These are phyloP conservation scores for Euphrasia confusa DNA, from an alignment of 257 asterid genomes.

Conservation along the genomic window DNA sequence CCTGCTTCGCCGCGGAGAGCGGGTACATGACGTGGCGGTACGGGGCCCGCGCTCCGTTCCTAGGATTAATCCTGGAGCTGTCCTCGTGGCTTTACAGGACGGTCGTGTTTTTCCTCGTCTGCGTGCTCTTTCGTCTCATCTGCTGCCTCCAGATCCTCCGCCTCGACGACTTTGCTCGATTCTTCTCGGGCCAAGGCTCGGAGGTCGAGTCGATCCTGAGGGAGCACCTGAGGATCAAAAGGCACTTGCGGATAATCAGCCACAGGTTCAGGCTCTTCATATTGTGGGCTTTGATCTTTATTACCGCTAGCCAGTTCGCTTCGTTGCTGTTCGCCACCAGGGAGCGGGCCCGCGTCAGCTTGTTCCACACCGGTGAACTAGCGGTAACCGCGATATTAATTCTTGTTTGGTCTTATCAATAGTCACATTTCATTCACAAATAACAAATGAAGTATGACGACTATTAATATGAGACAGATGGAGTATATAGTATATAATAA, in stretches of 20 bases:
- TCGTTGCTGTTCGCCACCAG: conserved; percentile 76
- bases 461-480: too few relatives aligned
- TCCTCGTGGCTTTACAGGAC: conserved; percentile 63
- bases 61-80: conserved; percentile 43
- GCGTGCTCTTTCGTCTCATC: conserved; percentile 60
- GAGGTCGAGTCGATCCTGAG: conserved; percentile 63
- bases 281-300: conserved; percentile 47
- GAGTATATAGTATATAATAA: too few relatives aligned
- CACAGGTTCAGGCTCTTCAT: conserved; percentile 74
- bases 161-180: conserved; percentile 69
- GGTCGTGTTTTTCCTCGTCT: conserved; percentile 44
- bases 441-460: too few relatives aligned
- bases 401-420: too few relatives aligned
- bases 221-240: conserved; percentile 74
- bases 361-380: conserved; percentile 71
- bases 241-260: conserved; percentile 74
- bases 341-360: conserved; percentile 44
- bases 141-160: conserved; percentile 90
- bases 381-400: conserved; percentile 39
- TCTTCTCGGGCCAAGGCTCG: conserved; percentile 49
- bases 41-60: conserved; percentile 44
- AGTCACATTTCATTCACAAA: too few relatives aligned
- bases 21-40: conserved; percentile 66
- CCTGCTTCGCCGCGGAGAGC: conserved; percentile 46
- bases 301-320: conserved; percentile 73